Percentiles rank a stretch among this genome's conserved stretches.
These are phyloP conservation scores for Wallacemonas sp. DNA, from an alignment of 208 protist species.

Conservation along the genomic window DNA sequence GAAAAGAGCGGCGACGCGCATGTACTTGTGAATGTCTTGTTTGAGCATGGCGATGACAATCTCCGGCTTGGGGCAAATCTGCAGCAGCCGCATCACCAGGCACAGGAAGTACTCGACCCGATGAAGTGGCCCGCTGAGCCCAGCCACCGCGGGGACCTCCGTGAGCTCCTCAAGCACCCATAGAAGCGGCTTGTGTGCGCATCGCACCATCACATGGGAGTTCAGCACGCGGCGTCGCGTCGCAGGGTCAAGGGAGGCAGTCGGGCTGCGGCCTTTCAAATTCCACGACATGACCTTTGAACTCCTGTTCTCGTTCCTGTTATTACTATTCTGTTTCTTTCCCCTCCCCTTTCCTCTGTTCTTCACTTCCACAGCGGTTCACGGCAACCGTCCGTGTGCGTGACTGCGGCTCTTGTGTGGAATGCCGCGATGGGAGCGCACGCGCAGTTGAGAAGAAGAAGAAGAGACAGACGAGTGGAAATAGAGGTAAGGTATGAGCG, in stretches of 20 bases:
- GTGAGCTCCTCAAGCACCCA: slow-evolving; percentile 68
- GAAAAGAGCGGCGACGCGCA: slow-evolving; percentile 68
- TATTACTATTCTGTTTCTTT: not conserved
- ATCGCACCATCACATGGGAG: slow-evolving; percentile 61
- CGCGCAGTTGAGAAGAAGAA: slow-evolving; percentile 8
- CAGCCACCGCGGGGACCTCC: slow-evolving; percentile 33
- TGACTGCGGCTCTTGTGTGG: no score
- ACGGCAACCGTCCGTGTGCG: no score
- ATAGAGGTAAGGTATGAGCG: no score
- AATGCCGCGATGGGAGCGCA: no score
- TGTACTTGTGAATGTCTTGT: slow-evolving; percentile 81
- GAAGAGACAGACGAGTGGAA: not conserved
- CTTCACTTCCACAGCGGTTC: no score
- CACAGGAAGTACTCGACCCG: slow-evolving; percentile 66
- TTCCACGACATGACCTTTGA: slow-evolving; percentile 53
- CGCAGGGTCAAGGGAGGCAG: slow-evolving; percentile 52
- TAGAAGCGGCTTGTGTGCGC: slow-evolving; percentile 61
- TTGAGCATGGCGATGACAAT: slow-evolving; percentile 67
- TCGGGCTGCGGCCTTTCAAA: slow-evolving; percentile 59
- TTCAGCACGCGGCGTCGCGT: slow-evolving; percentile 47
- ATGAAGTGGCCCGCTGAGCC: slow-evolving; percentile 48
- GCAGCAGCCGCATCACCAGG: slow-evolving; percentile 60
- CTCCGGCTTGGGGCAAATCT: slow-evolving; percentile 51
- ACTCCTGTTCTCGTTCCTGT: no score
- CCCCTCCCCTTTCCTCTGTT: not conserved